phyloP scores from a whole-genome alignment of 2,329 filamentous ascomycete species.

The Thelonectria rubi region DNA sequence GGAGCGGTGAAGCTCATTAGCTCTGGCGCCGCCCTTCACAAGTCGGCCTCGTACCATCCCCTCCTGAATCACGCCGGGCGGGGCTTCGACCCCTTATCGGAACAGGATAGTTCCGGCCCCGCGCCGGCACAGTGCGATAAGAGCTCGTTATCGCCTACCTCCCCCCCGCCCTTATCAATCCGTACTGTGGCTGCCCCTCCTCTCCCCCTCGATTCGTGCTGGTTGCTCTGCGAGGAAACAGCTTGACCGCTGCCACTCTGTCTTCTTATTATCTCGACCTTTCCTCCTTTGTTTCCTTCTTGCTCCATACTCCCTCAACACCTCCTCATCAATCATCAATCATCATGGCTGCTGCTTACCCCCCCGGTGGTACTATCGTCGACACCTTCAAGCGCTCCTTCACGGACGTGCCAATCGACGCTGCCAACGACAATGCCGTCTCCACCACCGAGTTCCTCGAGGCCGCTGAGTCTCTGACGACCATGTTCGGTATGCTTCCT shows the following conservation, averaged over 20 bases:
- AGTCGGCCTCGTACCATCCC: slow-evolving; percentile 30
- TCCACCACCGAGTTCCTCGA: slow-evolving; percentile 89
- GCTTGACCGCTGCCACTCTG: slow-evolving; percentile 42
- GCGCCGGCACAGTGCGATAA: slow-evolving; percentile 12
- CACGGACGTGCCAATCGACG: slow-evolving; percentile 79
- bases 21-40: slow-evolving; percentile 10
- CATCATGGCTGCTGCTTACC: slow-evolving; percentile 63
- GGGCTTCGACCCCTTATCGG: slow-evolving; percentile 33
- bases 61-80: slow-evolving; percentile 27
- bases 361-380: slow-evolving; percentile 81
- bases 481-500: slow-evolving; percentile 76
- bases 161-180: slow-evolving; percentile 36
- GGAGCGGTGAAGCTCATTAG: slow-evolving; percentile 19
- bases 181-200: slow-evolving; percentile 41
- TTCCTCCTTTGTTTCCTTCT: slow-evolving; percentile 17
- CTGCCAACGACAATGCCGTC: slow-evolving; percentile 78
- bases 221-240: slow-evolving; percentile 33
- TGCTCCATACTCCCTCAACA: slow-evolving; percentile 17
- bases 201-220: slow-evolving; percentile 24
- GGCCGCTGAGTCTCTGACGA: slow-evolving; percentile 85
- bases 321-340: slow-evolving; percentile 23
- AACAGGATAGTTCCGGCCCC: slow-evolving; percentile 30
- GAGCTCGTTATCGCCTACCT: background rate
- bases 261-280: slow-evolving; percentile 19
- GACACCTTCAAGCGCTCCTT: slow-evolving; percentile 87